Conservation (phyloP, 2,329 filamentous ascomycete genomes). For the Aspergillus persii region DNA sequence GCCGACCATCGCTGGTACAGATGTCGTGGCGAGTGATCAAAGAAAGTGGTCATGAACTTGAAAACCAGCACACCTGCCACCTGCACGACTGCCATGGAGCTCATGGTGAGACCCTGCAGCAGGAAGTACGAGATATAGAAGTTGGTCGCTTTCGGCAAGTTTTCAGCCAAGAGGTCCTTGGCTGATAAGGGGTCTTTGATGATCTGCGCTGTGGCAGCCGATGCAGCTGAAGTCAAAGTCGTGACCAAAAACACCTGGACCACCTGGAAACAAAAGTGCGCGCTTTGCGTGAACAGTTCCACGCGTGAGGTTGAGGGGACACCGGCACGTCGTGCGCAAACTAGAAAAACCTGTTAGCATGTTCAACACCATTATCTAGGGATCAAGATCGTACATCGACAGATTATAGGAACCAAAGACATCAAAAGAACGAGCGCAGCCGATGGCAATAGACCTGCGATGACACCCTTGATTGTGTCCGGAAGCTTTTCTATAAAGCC, state of each 20-base stretch:
- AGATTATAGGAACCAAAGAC: conserved; percentile 79
- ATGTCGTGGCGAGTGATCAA: conserved; percentile 69
- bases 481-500: conserved; percentile 73
- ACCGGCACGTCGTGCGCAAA: conserved; percentile 74
- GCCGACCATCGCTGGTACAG: conserved; percentile 73
- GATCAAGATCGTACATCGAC: conserved; percentile 58
- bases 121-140: conserved; percentile 96
- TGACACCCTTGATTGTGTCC: conserved; percentile 66
- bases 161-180: conserved; percentile 66
- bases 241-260: conserved; percentile 88
- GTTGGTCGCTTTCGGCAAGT: conserved; percentile 83
- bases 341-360: conserved; percentile 37
- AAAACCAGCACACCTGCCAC: conserved; percentile 69
- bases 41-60: conserved; percentile 67
- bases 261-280: conserved; percentile 72
- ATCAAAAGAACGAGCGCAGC: conserved; percentile 78
- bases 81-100: conserved; percentile 71
- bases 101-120: conserved; percentile 79
- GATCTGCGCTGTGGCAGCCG: conserved; percentile 66
- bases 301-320: conserved; percentile 76
- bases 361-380: background rate
- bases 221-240: conserved; percentile 77
- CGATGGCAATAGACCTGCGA: conserved; percentile 80
- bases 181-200: conserved; percentile 61
- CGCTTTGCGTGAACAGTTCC: conserved; percentile 85